Conservation (phyloP, 192 early-diverging fungal species). For the Radiomyces spectabilis region DNA sequence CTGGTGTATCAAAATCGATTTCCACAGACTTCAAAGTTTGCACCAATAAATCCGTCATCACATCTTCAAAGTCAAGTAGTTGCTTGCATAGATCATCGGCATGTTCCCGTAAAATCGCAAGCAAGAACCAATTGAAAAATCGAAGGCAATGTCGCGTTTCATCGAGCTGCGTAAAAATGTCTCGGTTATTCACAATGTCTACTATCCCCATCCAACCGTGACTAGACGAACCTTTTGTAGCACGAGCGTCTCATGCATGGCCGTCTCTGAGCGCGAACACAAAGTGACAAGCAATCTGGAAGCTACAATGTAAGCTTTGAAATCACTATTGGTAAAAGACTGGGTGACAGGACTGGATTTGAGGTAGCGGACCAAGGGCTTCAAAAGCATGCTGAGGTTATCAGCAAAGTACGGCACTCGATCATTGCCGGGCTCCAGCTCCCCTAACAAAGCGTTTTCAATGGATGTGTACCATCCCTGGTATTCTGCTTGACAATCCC, state of each 20-base stretch:
- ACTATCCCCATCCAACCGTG: no score
- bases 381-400: slow-evolving; percentile 19
- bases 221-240: slow-evolving; percentile 20
- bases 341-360: slow-evolving; percentile 16
- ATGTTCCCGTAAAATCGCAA: slow-evolving; percentile 13
- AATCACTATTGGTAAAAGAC: slow-evolving; percentile 34
- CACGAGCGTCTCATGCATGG: background rate
- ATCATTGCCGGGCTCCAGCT: slow-evolving; percentile 4
- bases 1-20: slow-evolving; percentile 19
- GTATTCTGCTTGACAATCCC: slow-evolving; percentile 18
- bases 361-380: slow-evolving; percentile 20
- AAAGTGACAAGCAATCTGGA: no score
- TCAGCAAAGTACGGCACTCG: slow-evolving; percentile 27
- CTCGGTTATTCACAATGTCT: no score
- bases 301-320: slow-evolving; percentile 25
- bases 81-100: slow-evolving; percentile 10
- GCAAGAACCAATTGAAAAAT: slow-evolving; percentile 37
- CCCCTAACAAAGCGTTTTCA: slow-evolving; percentile 17
- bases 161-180: no score
- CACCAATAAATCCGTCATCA: slow-evolving; percentile 25
- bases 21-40: slow-evolving; percentile 23
- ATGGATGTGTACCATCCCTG: slow-evolving; percentile 26
- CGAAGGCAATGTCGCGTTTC: slow-evolving; percentile 27
- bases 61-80: slow-evolving; percentile 25
- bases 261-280: no score